Evolutionary conservation across 805 yeast species (phyloP).

Genomic region (Debaryomyces hansenii): DNA sequence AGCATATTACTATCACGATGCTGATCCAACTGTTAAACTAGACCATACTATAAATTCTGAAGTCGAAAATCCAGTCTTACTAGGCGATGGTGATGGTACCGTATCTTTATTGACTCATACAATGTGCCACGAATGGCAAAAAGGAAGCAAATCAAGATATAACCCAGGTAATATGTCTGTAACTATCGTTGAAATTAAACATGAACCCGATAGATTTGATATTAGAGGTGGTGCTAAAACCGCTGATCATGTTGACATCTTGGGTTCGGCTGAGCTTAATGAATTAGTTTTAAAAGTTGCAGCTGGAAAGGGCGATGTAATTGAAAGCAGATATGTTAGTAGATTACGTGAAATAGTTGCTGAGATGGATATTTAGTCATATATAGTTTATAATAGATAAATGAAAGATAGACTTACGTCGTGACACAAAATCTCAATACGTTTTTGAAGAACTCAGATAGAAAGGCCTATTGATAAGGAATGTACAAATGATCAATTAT

Average conservation of each 20-base stretch:
- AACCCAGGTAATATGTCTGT: slow-evolving; percentile 80
- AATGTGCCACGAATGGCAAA: slow-evolving; percentile 90
- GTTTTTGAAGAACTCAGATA: background rate
- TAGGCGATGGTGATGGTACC: slow-evolving; percentile 97
- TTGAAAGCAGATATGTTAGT: slow-evolving; percentile 60
- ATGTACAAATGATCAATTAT: background rate
- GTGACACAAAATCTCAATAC: background rate
- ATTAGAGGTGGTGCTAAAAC: slow-evolving; percentile 97
- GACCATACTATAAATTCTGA: slow-evolving; percentile 73
- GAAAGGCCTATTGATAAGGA: background rate
- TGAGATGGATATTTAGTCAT: slow-evolving; percentile 44
- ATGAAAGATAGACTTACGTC: background rate
- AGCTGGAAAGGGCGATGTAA: slow-evolving; percentile 71
- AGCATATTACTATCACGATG: slow-evolving; percentile 78
- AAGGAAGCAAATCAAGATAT: slow-evolving; percentile 55
- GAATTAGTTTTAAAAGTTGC: slow-evolving; percentile 83
- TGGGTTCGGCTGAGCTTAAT: slow-evolving; percentile 90
- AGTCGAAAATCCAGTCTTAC: slow-evolving; percentile 61
- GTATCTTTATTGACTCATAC: slow-evolving; percentile 83
- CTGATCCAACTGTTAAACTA: slow-evolving; percentile 51
- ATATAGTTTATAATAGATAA: background rate
- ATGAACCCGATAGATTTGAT: slow-evolving; percentile 92
- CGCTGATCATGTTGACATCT: slow-evolving; percentile 95
- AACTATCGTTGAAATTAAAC: slow-evolving; percentile 84
- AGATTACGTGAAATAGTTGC: slow-evolving; percentile 62